A percentile compares a stretch with the other conserved stretches of the same genome.
phyloP scores from a whole-genome alignment of 176 grass and related monocot genomes.

The Oryza meyeriana region DNA sequence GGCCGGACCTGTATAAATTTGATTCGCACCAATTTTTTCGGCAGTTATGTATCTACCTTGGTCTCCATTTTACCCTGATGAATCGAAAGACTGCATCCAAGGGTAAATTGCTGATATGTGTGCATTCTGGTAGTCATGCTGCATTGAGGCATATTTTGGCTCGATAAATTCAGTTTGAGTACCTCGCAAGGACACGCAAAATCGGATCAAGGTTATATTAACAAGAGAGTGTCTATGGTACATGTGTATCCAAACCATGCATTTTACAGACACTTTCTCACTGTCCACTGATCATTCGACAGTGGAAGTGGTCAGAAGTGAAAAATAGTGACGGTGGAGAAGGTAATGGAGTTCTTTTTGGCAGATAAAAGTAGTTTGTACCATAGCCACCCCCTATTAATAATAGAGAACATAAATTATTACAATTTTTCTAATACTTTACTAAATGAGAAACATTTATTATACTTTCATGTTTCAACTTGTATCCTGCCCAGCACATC shows the following conservation, averaged over 20 bases:
- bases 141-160: background rate
- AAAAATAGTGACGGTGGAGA: too few species aligned
- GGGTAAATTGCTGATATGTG: background rate
- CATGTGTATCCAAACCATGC: background rate
- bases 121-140: background rate
- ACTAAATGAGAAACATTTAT: background rate
- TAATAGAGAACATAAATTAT: background rate
- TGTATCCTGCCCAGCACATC: background rate
- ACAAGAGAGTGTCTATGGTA: background rate
- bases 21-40: background rate
- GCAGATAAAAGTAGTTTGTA: background rate
- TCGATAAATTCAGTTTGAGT: background rate
- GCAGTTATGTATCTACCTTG: background rate
- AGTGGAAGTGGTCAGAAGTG: too few species aligned
- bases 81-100: background rate
- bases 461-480: background rate
- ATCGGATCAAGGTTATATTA: background rate
- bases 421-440: background rate
- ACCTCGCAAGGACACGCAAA: background rate
- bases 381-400: background rate
- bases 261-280: background rate
- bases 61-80: background rate
- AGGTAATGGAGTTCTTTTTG: too few species aligned
- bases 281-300: background rate
- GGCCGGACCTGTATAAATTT: background rate